Evolutionary conservation across 495 filamentous ascomycete genomes (phyloP).

Genomic region (Rusavskia elegans): DNA sequence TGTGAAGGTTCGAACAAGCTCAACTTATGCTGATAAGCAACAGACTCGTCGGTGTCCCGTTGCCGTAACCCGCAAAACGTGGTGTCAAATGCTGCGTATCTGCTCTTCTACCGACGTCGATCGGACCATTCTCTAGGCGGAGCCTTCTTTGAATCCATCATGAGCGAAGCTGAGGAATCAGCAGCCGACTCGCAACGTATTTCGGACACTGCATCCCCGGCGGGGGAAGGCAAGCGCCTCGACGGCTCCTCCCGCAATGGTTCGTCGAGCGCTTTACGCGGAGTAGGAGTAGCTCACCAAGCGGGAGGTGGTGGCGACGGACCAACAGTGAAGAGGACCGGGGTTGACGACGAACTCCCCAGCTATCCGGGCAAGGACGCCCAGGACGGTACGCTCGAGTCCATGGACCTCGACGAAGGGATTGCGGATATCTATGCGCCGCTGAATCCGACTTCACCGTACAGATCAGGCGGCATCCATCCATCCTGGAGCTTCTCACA

Average conservation of each 20-base stretch:
- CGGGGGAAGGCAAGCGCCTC: constrained; percentile 77
- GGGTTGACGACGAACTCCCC: constrained; percentile 10
- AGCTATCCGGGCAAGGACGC: constrained; percentile 17
- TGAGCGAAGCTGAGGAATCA: constrained; percentile 38
- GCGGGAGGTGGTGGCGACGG: constrained; percentile 43
- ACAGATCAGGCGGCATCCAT: constrained; percentile 6
- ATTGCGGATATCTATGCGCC: constrained; percentile 7
- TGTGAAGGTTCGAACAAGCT: too few species aligned
- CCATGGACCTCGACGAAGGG: constrained; percentile 21
- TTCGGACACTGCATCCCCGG: constrained; percentile 33
- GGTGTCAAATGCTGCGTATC: constrained; percentile 62
- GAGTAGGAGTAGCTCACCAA: constrained; percentile 59
- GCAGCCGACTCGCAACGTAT: constrained; percentile 29
- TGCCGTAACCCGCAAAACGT: constrained; percentile 35
- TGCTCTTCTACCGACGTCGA: constrained; percentile 89
- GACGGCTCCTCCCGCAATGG: constrained; percentile 72
- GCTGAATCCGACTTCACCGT: constrained; percentile 3
- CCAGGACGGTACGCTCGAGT: constrained; percentile 14
- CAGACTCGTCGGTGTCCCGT: constrained; percentile 54
- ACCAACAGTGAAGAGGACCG: constrained; percentile 4
- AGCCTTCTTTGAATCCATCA: constrained; percentile 48
- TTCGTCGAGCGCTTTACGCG: constrained; percentile 68
- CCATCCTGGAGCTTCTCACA: constrained; percentile 7
- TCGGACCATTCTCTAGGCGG: constrained; percentile 63
- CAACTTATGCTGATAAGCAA: constrained; percentile 5